These are phyloP conservation scores for Acacia melanoxylon DNA, from an alignment of 306 rosid genomes.

Conservation along the genomic window DNA sequence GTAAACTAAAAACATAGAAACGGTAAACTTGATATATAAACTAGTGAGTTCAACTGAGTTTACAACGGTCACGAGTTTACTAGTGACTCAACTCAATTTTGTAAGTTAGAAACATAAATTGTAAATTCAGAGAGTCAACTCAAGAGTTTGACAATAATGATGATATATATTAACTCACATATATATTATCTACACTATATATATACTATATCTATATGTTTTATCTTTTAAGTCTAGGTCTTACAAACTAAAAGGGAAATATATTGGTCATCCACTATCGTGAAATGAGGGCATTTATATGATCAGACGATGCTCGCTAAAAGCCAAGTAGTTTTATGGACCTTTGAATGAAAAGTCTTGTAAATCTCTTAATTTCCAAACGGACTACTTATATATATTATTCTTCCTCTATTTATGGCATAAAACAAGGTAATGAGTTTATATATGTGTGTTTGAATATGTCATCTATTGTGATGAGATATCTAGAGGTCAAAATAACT, in stretches of 20 bases:
- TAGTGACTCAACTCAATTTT: too few relatives aligned
- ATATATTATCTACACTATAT: too few relatives aligned
- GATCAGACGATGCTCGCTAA: not conserved
- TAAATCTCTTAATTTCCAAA: not conserved
- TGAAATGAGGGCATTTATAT: not conserved
- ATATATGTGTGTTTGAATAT: too few relatives aligned
- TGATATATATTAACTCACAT: too few relatives aligned
- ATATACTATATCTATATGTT: too few relatives aligned
- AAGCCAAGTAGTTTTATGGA: not conserved
- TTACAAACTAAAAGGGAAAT: not conserved
- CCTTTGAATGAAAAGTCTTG: not conserved
- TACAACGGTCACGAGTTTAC: too few relatives aligned
- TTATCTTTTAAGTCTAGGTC: not conserved
- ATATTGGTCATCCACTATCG: not conserved
- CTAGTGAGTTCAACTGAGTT: too few relatives aligned
- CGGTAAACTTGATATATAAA: too few relatives aligned
- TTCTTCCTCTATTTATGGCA: not conserved
- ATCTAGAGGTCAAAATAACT: not conserved
- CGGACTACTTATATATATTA: not conserved
- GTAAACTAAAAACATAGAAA: too few relatives aligned
- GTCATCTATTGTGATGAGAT: not conserved
- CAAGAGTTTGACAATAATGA: rapidly evolving
- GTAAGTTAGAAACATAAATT: too few relatives aligned
- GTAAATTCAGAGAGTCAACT: too few relatives aligned
- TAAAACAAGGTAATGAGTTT: not conserved